phyloP scores from a whole-genome alignment of 345 rosid genomes.

The Salix koriyanagi region DNA sequence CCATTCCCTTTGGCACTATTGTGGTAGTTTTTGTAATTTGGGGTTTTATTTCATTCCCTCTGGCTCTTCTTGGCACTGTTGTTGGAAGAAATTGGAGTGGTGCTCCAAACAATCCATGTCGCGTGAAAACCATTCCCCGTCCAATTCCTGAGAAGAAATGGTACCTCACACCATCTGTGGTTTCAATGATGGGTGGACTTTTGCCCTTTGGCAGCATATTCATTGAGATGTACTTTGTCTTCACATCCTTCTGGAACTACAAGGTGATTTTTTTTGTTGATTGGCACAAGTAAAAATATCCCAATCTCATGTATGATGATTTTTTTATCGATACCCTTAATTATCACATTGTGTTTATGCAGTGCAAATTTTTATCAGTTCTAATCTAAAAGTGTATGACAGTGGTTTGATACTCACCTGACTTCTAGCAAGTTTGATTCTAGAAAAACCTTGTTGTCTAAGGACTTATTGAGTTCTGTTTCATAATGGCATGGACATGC shows the following conservation, averaged over 20 bases:
- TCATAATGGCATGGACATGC: not conserved
- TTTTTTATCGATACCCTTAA: not conserved
- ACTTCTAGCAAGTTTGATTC: not conserved
- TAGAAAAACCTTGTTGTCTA: not conserved
- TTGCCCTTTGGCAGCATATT: conserved; percentile 94
- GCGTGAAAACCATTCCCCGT: conserved; percentile 94
- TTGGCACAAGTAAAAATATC: not conserved
- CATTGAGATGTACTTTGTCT: conserved; percentile 95
- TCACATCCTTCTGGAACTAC: conserved; percentile 98
- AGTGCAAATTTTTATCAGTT: not conserved
- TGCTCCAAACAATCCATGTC: conserved; percentile 92
- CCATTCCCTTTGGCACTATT: conserved; percentile 95
- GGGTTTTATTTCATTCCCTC: conserved; percentile 93
- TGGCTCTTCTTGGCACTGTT: conserved; percentile 91
- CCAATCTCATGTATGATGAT: not conserved
- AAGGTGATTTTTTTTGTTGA: conserved; percentile 47
- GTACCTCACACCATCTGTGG: conserved; percentile 90
- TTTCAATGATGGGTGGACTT: conserved; percentile 89
- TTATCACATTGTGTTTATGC: not conserved
- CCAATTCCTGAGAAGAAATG: conserved; percentile 96
- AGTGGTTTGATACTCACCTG: not conserved
- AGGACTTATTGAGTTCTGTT: not conserved
- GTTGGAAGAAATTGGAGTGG: conserved; percentile 96
- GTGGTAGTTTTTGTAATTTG: conserved; percentile 87
- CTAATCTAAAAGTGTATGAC: not conserved